phyloP scores from a whole-genome alignment of 768 basidiomycete species.

The Lentinula sp. region DNA sequence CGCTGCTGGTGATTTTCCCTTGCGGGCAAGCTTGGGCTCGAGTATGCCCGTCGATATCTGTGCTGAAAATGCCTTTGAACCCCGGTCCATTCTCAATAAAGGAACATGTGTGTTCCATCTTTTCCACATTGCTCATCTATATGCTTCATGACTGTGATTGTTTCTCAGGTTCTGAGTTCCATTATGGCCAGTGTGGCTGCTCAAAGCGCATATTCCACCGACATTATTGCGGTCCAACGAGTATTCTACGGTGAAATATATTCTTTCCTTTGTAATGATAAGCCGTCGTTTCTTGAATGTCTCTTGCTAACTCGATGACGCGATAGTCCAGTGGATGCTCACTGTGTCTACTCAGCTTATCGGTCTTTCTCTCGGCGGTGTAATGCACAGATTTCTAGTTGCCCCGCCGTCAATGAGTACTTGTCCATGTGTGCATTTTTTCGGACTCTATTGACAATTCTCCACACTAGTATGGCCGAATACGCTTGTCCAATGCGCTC shows the following conservation, averaged over 20 bases:
- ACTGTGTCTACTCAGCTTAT: conserved; percentile 66
- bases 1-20: conserved; percentile 68
- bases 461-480: conserved; percentile 59
- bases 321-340: conserved; percentile 61
- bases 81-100: conserved; percentile 76
- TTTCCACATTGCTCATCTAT: not conserved
- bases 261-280: conserved; percentile 43
- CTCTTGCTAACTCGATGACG: conserved; percentile 5
- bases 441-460: not conserved
- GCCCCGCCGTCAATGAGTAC: conserved; percentile 47
- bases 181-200: conserved; percentile 55
- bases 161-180: conserved; percentile 29
- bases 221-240: conserved; percentile 63
- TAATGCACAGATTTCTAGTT: conserved; percentile 68
- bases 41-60: conserved; percentile 44
- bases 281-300: conserved; percentile 13
- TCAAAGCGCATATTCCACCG: conserved; percentile 63
- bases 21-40: conserved; percentile 54
- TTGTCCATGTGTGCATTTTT: not conserved
- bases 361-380: conserved; percentile 73
- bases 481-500: conserved; percentile 64
- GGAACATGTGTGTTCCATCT: conserved; percentile 52
- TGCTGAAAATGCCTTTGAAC: conserved; percentile 61
- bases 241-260: conserved; percentile 59
- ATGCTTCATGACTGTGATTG: conserved; percentile 9